Percentiles rank a stretch among this genome's conserved stretches.
These are phyloP conservation scores for Rhizophagus prolifer DNA, from an alignment of 192 early-diverging fungal species.

Conservation along the genomic window DNA sequence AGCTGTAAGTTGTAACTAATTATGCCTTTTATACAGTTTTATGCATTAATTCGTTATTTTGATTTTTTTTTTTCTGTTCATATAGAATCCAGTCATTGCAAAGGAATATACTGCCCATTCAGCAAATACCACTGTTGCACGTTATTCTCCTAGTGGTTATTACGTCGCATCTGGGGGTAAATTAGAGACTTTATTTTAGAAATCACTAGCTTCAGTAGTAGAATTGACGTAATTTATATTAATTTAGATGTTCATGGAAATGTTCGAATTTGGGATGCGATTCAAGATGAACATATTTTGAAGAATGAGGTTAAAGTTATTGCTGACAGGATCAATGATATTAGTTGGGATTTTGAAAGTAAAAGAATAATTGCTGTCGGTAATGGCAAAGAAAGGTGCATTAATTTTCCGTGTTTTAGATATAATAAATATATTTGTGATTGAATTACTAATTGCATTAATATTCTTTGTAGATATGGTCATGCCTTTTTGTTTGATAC, in stretches of 20 bases:
- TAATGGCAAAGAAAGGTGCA: conserved; percentile 81
- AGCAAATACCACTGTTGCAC: conserved; percentile 76
- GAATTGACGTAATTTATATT: conserved; percentile 4
- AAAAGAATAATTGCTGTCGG: conserved; percentile 97
- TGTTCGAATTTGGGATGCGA: conserved; percentile 92
- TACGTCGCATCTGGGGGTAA: conserved; percentile 95
- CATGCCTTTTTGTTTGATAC: conserved; percentile 90
- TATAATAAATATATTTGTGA: background rate
- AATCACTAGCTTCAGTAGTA: background rate
- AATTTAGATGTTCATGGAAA: conserved; percentile 76
- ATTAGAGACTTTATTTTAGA: background rate
- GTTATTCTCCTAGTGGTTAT: conserved; percentile 88
- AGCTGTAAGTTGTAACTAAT: conserved; percentile 48
- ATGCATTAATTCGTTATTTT: background rate
- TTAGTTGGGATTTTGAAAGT: conserved; percentile 94
- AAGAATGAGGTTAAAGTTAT: conserved; percentile 81
- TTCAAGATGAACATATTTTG: conserved; percentile 75
- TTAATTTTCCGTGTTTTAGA: background rate
- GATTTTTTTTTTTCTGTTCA: background rate
- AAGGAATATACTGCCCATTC: conserved; percentile 86
- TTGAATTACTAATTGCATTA: background rate
- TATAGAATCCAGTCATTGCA: conserved; percentile 71
- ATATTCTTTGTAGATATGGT: conserved; percentile 59
- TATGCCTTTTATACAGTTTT: background rate
- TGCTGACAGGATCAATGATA: conserved; percentile 78